These are phyloP conservation scores for Papiliotrema terrestris DNA, from an alignment of 1,284 basidiomycete genomes.

Conservation along the genomic window DNA sequence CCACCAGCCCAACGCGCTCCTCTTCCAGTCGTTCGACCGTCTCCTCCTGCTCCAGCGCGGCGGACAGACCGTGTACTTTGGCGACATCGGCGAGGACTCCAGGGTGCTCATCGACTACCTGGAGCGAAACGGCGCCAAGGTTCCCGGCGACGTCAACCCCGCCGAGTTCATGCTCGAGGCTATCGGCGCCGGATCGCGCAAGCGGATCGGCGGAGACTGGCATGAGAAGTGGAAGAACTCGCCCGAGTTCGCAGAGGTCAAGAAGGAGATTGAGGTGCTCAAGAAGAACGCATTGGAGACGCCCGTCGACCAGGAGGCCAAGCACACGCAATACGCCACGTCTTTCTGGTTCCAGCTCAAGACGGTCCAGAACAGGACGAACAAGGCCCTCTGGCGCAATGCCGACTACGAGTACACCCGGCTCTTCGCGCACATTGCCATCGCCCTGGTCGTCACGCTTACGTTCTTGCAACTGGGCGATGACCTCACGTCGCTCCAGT, in stretches of 20 bases:
- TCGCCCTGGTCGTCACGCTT: conserved; percentile 74
- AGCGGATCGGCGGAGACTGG: conserved; percentile 67
- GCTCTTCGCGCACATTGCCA: conserved; percentile 69
- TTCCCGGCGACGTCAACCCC: conserved; percentile 55
- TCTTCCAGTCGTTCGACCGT: conserved; percentile 57
- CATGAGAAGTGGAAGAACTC: conserved; percentile 65
- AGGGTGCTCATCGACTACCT: conserved; percentile 56
- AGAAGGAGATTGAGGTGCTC: conserved; percentile 50
- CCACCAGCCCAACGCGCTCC: conserved; percentile 52
- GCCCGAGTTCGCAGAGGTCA: conserved; percentile 47
- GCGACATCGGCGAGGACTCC: conserved; percentile 56
- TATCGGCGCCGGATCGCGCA: conserved; percentile 69
- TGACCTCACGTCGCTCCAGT: conserved; percentile 71
- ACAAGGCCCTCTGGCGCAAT: conserved; percentile 75
- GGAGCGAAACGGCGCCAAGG: conserved; percentile 53
- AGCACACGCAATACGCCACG: conserved; percentile 55
- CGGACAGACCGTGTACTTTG: conserved; percentile 52
- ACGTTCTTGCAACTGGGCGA: conserved; percentile 75
- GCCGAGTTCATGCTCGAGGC: conserved; percentile 56
- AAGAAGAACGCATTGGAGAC: conserved; percentile 50
- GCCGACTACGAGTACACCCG: conserved; percentile 66
- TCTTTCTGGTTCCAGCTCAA: conserved; percentile 74
- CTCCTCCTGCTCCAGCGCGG: conserved; percentile 53
- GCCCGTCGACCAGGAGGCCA: conserved; percentile 35
- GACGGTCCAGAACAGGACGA: conserved; percentile 60